Base-by-base conservation (phyloP, 225 moss, liverwort and hornwort genomes). In the Sphagnum contortum region DNA sequence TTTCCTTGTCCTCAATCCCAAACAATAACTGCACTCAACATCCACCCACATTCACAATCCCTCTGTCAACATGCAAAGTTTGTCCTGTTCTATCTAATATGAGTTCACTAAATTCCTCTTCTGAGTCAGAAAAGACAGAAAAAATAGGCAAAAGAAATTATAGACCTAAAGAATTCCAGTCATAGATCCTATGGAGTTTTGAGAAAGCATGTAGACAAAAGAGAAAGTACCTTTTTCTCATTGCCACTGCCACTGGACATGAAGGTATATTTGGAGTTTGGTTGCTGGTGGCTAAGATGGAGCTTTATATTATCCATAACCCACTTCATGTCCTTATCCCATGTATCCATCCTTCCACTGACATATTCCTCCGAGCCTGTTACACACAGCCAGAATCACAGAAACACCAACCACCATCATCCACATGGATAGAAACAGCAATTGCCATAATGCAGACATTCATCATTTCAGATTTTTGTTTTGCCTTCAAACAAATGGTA, bases 251-350 rank as follows among this genome's bases (percentile, higher is more conserved):
- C 6, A 52, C 6, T 47, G n/a, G 70, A 59, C 8, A 57, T 71
- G n/a, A 93, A 86, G 3, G 68, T 70, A 67, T 93, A 93, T 2
- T 57, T 67, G 48, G 78, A 77, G 9, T 72, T 61, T 48, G 79
- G 70, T 59, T 82, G 83, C 68, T 71, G 82, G 53, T 72, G 68
- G 51, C 74, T 79, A 10, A 90, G 81, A 70, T 77, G 72, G 6
- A 70, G 69, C 68, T 81, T 74, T 49, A 86, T 72, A 54, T 79
- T 72, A 60, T 83, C 82, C 82, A 90, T 71, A 50, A 88, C 84
- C 77, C 84, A 73, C 50, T 73, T 13, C 44, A 77, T 78, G 14
- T 72, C 72, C 67, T 86, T 86, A 64, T 93, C 88, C 93, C 90
- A 94, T 56, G 57, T 62, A 44, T 71, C 73, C 44, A 73, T 73